Evolutionary conservation across 768 basidiomycete species (phyloP).

Genomic region (Phaeotremella fagi): DNA sequence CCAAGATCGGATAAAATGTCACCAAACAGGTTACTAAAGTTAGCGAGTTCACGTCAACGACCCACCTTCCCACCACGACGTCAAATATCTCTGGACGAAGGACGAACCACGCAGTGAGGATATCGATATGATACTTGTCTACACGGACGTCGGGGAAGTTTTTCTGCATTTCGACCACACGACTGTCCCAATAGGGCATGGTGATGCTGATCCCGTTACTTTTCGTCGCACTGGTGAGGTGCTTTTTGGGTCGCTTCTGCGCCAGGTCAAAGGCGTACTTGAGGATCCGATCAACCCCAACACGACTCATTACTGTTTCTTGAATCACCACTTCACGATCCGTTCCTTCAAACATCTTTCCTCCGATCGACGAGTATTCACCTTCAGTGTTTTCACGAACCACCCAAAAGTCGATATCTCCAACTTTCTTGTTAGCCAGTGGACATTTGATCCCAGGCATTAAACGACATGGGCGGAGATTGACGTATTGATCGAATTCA

Average conservation of each 20-base stretch:
- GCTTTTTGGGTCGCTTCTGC: constrained; percentile 53
- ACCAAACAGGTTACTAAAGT: constrained; percentile 56
- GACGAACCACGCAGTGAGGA: constrained; percentile 18
- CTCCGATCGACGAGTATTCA: constrained; percentile 51
- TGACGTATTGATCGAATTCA: constrained; percentile 55
- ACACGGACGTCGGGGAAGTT: constrained; percentile 9
- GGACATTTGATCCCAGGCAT: constrained; percentile 55
- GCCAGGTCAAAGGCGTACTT: constrained; percentile 58
- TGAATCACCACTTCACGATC: constrained; percentile 34
- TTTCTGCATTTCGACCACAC: constrained; percentile 9
- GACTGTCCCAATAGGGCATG: constrained; percentile 21
- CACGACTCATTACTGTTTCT: constrained; percentile 53
- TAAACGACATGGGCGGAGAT: constrained; percentile 53
- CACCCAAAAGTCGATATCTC: constrained; percentile 55
- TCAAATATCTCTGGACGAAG: constrained; percentile 18
- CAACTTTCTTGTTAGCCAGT: constrained; percentile 50
- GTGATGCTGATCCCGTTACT: constrained; percentile 49
- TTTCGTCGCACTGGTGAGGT: constrained; percentile 58
- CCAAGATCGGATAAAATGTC: constrained; percentile 60
- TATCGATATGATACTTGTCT: constrained; percentile 23
- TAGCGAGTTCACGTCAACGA: background rate
- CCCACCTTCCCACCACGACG: constrained; percentile 21
- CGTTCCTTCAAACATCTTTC: constrained; percentile 23
- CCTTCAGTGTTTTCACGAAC: constrained; percentile 59
- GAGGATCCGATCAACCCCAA: constrained; percentile 55